These are phyloP conservation scores for Colletotrichum liriopes DNA, from an alignment of 2,329 filamentous ascomycete genomes.

Conservation along the genomic window DNA sequence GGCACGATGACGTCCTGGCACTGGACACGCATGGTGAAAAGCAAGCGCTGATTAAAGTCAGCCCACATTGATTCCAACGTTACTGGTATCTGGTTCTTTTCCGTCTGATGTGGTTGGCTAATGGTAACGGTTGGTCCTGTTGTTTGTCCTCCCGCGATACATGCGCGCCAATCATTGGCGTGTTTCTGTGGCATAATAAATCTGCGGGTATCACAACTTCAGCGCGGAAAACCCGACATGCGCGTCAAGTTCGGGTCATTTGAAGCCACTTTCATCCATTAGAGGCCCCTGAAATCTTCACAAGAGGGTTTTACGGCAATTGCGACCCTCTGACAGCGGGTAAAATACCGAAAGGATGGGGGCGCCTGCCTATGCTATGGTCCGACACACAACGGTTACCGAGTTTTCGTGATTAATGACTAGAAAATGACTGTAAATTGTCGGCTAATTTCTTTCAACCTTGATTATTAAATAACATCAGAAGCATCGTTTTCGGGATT, in stretches of 20 bases:
- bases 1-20: constrained; percentile 28
- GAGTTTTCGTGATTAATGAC: not conserved
- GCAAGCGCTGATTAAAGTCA: not conserved
- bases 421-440: not conserved
- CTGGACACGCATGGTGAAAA: constrained; percentile 8
- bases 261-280: not conserved
- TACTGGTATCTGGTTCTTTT: not conserved
- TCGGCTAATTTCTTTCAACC: not conserved
- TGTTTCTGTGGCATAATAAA: not conserved
- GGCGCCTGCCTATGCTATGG: too few species aligned
- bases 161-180: constrained; percentile 1
- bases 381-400: not conserved
- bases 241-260: not conserved
- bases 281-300: too few species aligned
- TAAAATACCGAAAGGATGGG: not conserved
- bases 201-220: not conserved
- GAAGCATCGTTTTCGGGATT: not conserved
- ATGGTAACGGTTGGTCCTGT: too few species aligned
- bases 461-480: not conserved
- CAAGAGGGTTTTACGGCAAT: not conserved
- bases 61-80: not conserved
- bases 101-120: not conserved
- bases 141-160: not conserved
- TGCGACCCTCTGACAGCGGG: too few species aligned
- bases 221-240: not conserved